These are phyloP conservation scores for Cenchrus purpureus DNA, from an alignment of 176 grass and related monocot species.

Conservation along the genomic window DNA sequence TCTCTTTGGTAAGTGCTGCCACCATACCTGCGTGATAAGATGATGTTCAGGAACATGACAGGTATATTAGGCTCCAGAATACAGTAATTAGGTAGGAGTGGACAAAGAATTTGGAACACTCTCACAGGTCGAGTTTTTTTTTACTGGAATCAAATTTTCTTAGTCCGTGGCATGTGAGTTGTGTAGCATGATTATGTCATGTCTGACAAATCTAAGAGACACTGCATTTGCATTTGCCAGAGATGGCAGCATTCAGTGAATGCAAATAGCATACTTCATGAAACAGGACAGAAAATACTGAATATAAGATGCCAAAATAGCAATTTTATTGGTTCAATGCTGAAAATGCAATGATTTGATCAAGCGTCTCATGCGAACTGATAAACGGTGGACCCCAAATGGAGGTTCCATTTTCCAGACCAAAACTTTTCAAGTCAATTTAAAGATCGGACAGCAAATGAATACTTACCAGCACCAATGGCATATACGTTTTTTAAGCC, in stretches of 20 bases:
- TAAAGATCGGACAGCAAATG: background rate
- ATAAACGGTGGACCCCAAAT: background rate
- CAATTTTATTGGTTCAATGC: background rate
- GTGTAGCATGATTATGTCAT: background rate
- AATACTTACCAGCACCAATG: constrained; percentile 89
- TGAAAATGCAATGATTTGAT: background rate
- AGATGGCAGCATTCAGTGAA: background rate
- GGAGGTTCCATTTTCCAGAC: background rate
- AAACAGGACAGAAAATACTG: background rate
- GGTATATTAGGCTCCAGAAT: background rate
- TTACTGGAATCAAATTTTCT: constrained; percentile 15
- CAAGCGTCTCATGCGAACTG: background rate
- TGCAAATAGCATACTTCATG: constrained; percentile 6
- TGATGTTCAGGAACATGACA: background rate
- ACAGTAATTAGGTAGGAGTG: background rate
- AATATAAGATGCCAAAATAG: background rate
- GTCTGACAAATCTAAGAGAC: constrained; percentile 1
- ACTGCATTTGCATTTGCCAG: constrained; percentile 14
- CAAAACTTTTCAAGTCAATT: background rate
- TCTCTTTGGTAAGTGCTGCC: constrained; percentile 90
- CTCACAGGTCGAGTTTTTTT: background rate
- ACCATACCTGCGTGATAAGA: constrained; percentile 72
- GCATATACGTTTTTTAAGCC: constrained; percentile 97
- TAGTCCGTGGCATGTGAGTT: background rate
- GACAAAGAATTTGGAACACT: background rate